Evolutionary conservation across 1,284 basidiomycete genomes (phyloP).

Genomic region (Ceratobasidium sp.): DNA sequence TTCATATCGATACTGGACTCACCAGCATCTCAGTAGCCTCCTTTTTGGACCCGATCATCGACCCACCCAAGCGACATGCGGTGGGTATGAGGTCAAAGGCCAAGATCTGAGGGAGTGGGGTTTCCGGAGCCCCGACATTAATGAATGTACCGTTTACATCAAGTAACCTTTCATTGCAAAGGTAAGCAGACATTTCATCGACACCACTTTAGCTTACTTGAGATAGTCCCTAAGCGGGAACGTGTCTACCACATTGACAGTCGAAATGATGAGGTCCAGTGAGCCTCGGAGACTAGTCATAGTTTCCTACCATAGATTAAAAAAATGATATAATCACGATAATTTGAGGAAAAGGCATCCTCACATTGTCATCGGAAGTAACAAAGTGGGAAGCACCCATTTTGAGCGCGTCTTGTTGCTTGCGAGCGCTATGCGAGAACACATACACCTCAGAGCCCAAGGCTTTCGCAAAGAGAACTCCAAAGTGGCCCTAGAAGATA

Average conservation of each 20-base stretch:
- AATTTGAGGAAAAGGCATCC: not conserved
- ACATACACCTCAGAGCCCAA: slow-evolving; percentile 68
- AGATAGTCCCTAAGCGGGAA: slow-evolving; percentile 52
- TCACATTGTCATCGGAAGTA: slow-evolving; percentile 50
- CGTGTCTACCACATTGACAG: slow-evolving; percentile 48
- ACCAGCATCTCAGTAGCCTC: slow-evolving; percentile 67
- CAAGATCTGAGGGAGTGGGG: slow-evolving; percentile 52
- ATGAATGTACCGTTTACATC: slow-evolving; percentile 60
- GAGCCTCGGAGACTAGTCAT: slow-evolving; percentile 53
- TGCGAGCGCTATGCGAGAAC: slow-evolving; percentile 68
- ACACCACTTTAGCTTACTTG: not conserved
- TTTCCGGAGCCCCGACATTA: slow-evolving; percentile 61
- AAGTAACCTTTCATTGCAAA: slow-evolving; percentile 49
- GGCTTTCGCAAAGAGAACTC: slow-evolving; percentile 63
- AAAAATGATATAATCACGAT: not conserved
- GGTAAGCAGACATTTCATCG: slow-evolving; percentile 37
- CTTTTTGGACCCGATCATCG: slow-evolving; percentile 67
- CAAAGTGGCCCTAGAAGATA: slow-evolving; percentile 55
- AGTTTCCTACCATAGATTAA: slow-evolving; percentile 49
- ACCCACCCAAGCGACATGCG: slow-evolving; percentile 53
- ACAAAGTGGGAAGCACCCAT: slow-evolving; percentile 67
- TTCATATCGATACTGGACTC: no score
- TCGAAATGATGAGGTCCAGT: slow-evolving; percentile 70
- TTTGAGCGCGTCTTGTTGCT: slow-evolving; percentile 67
- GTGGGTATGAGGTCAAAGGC: slow-evolving; percentile 52